Percentiles rank a stretch among this genome's conserved stretches.
These are phyloP conservation scores for Rutstroemia sp. DNA, from an alignment of 2,329 filamentous ascomycete species.

Conservation along the genomic window DNA sequence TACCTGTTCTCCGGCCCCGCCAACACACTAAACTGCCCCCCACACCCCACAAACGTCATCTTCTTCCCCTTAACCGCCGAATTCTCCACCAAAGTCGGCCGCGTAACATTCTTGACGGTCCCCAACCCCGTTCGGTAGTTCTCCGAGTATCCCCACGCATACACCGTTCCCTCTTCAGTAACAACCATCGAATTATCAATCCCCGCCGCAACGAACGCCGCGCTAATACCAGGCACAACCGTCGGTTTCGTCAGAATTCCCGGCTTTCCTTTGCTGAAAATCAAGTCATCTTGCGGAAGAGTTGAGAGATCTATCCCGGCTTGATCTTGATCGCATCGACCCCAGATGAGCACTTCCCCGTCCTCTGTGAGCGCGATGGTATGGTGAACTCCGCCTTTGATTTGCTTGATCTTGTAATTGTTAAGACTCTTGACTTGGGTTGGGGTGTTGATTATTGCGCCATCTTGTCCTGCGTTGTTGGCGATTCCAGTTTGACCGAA, in stretches of 20 bases:
- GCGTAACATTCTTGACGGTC: slow-evolving; percentile 66
- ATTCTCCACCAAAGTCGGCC: slow-evolving; percentile 78
- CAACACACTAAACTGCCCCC: slow-evolving; percentile 71
- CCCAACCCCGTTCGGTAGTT: slow-evolving; percentile 77
- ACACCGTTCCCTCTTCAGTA: slow-evolving; percentile 59
- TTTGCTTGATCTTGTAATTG: slow-evolving; percentile 20
- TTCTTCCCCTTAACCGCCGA: slow-evolving; percentile 68
- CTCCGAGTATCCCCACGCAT: slow-evolving; percentile 72
- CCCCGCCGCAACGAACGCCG: slow-evolving; percentile 48
- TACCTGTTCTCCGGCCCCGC: slow-evolving; percentile 31
- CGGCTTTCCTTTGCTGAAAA: slow-evolving; percentile 54
- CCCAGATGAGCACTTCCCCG: slow-evolving; percentile 54
- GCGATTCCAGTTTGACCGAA: slow-evolving; percentile 71
- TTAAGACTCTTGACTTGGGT: background rate
- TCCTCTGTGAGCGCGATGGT: slow-evolving; percentile 55
- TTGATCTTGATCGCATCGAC: slow-evolving; percentile 47
- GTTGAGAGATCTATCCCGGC: slow-evolving; percentile 48
- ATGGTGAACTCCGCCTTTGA: slow-evolving; percentile 71
- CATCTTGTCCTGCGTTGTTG: slow-evolving; percentile 57
- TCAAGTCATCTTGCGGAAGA: slow-evolving; percentile 49
- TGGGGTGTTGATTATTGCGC: slow-evolving; percentile 47
- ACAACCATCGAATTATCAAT: slow-evolving; percentile 69
- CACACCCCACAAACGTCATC: slow-evolving; percentile 68
- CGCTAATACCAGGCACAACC: slow-evolving; percentile 32
- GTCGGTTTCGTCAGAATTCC: slow-evolving; percentile 65